Conservation (phyloP, 768 basidiomycete genomes). For the Hygrocybe punicea region DNA sequence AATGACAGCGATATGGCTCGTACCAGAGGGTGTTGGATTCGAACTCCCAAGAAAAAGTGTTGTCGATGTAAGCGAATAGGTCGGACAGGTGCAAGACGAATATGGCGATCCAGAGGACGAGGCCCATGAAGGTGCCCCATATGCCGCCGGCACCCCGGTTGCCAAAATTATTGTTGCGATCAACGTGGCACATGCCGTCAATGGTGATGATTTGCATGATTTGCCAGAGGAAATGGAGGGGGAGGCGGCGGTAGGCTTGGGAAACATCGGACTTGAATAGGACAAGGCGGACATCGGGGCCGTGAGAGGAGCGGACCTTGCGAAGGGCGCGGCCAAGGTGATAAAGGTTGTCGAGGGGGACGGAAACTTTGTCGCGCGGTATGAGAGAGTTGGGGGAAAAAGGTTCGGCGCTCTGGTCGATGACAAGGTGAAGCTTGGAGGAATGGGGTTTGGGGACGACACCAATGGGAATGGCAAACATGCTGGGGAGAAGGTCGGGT, state of each 20-base stretch:
- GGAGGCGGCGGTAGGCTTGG: constrained; percentile 32
- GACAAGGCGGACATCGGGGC: constrained; percentile 9
- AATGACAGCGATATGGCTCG: constrained; percentile 16
- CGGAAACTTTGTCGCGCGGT: constrained; percentile 24
- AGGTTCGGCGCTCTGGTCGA: constrained; percentile 43
- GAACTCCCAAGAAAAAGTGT: background rate
- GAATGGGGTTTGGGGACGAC: constrained; percentile 37
- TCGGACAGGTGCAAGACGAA: constrained; percentile 27
- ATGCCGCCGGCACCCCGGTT: too few relatives aligned
- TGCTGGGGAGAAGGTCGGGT: constrained; percentile 38
- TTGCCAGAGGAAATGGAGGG: too few relatives aligned
- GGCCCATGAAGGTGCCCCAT: too few relatives aligned
- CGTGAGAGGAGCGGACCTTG: background rate
- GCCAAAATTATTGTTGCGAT: too few relatives aligned
- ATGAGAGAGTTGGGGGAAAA: constrained; percentile 25
- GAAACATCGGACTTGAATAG: constrained; percentile 41
- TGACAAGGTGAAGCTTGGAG: constrained; percentile 37
- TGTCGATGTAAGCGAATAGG: constrained; percentile 30
- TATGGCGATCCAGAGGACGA: too few relatives aligned
- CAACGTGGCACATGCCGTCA: too few relatives aligned
- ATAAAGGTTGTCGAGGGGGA: constrained; percentile 35
- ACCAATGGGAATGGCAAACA: constrained; percentile 40
- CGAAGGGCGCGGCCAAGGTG: constrained; percentile 27
- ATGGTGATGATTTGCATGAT: too few relatives aligned
- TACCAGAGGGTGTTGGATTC: constrained; percentile 22